These are phyloP conservation scores for Plasmopara viticola DNA, from an alignment of 352 stramenopile genomes.

Conservation along the genomic window DNA sequence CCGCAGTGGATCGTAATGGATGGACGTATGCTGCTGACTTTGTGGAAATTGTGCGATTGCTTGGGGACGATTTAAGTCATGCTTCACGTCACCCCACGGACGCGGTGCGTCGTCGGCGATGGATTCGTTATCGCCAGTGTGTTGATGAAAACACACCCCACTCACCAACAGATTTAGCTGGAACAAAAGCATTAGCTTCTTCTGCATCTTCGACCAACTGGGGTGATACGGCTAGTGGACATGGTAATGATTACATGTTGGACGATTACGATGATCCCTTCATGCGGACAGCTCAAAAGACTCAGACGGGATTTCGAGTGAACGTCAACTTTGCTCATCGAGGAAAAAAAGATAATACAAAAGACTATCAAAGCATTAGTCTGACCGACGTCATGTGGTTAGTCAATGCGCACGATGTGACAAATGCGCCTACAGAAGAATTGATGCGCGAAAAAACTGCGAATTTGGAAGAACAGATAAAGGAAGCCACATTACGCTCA, in stretches of 20 bases:
- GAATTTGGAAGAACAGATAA: constrained; percentile 86
- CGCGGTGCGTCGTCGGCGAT: constrained; percentile 65
- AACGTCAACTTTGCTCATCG: constrained; percentile 82
- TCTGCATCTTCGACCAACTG: constrained; percentile 46
- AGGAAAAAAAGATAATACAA: constrained; percentile 82
- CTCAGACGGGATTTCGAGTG: constrained; percentile 79
- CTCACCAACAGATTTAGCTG: constrained; percentile 46
- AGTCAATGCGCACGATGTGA: constrained; percentile 71
- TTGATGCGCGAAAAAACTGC: constrained; percentile 84
- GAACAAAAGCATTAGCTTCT: constrained; percentile 31
- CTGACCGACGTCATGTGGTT: constrained; percentile 79
- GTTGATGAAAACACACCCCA: constrained; percentile 36
- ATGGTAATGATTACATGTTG: constrained; percentile 30
- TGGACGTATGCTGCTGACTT: constrained; percentile 86
- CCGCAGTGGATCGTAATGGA: constrained; percentile 66
- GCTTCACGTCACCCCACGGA: constrained; percentile 77
- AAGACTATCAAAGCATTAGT: constrained; percentile 85
- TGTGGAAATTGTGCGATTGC: constrained; percentile 60
- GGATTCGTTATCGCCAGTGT: constrained; percentile 67
- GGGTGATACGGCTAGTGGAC: constrained; percentile 32
- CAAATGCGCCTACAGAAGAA: constrained; percentile 69
- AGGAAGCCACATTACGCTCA: constrained; percentile 67
- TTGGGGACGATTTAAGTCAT: constrained; percentile 78
- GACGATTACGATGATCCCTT: constrained; percentile 82
- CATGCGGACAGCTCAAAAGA: constrained; percentile 77